Conservation (phyloP, 129 eudicot species). For the Daucus carota region DNA sequence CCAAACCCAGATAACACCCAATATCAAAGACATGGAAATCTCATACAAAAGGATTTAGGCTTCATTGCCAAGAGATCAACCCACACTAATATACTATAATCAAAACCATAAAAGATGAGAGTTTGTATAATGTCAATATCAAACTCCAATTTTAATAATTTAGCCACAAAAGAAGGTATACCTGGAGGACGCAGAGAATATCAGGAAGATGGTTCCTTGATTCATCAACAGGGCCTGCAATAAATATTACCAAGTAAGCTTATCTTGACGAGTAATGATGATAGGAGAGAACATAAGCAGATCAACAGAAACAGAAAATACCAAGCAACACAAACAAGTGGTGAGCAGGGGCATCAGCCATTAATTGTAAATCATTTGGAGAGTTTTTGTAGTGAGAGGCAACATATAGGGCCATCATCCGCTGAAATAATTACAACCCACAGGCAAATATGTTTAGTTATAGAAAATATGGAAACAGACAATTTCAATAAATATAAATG, state of each 20-base stretch:
- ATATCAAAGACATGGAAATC: not conserved
- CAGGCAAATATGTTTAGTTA: conserved; percentile 13
- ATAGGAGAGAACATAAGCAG: not conserved
- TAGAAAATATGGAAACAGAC: conserved; percentile 1
- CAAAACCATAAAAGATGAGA: not conserved
- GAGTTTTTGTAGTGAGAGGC: conserved; percentile 98
- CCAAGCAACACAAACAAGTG: conserved; percentile 94
- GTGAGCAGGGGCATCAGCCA: conserved; percentile 99
- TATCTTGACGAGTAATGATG: not conserved
- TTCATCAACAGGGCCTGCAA: conserved; percentile 92
- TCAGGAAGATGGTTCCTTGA: conserved; percentile 87
- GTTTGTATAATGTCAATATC: not conserved
- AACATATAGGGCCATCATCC: conserved; percentile 97
- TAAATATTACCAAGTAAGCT: not conserved
- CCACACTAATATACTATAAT: not conserved
- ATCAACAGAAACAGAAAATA: conserved; percentile 13
- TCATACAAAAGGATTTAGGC: not conserved
- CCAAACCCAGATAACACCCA: too few relatives aligned
- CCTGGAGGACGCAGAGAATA: conserved; percentile 96
- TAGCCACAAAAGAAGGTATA: conserved; percentile 22
- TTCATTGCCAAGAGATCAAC: not conserved
- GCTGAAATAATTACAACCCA: conserved; percentile 36
- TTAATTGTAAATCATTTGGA: conserved; percentile 85
- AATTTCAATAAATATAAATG: not conserved
- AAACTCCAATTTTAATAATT: not conserved